Conservation (phyloP, 495 filamentous ascomycete genomes). For the Tuber borchii region DNA sequence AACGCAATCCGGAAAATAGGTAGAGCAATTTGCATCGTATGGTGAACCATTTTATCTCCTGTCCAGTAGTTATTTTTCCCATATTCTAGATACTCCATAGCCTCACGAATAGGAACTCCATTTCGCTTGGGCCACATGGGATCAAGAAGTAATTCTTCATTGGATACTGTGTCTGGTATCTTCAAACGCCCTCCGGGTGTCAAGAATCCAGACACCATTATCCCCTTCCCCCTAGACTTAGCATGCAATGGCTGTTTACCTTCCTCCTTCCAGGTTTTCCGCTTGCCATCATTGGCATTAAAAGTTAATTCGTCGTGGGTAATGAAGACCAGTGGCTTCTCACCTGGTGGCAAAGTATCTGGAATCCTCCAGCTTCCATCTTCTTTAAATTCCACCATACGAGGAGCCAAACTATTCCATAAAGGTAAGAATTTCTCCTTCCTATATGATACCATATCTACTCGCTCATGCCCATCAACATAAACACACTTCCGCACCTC, state of each 20-base stretch:
- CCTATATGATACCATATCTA: constrained; percentile 14
- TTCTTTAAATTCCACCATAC: not conserved
- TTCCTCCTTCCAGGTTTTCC: not conserved
- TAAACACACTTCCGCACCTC: constrained; percentile 19
- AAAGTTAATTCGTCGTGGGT: not conserved
- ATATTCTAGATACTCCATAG: not conserved
- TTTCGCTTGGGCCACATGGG: not conserved
- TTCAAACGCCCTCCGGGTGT: not conserved
- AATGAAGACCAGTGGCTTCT: not conserved
- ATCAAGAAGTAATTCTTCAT: not conserved
- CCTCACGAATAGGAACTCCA: not conserved
- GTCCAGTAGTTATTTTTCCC: not conserved
- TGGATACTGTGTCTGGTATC: not conserved
- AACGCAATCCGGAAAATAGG: constrained; percentile 13
- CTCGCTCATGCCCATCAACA: constrained; percentile 14
- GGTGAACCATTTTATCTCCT: not conserved
- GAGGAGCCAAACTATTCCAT: not conserved
- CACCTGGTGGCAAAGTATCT: not conserved
- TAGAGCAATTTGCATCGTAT: not conserved
- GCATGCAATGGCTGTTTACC: not conserved
- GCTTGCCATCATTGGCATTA: not conserved
- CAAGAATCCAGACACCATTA: not conserved
- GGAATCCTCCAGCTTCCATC: not conserved
- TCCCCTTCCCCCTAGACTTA: not conserved
- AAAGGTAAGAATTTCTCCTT: not conserved